phyloP scores from a whole-genome alignment of 371 early-diverging fungal species.

The Mucor piriformis region DNA sequence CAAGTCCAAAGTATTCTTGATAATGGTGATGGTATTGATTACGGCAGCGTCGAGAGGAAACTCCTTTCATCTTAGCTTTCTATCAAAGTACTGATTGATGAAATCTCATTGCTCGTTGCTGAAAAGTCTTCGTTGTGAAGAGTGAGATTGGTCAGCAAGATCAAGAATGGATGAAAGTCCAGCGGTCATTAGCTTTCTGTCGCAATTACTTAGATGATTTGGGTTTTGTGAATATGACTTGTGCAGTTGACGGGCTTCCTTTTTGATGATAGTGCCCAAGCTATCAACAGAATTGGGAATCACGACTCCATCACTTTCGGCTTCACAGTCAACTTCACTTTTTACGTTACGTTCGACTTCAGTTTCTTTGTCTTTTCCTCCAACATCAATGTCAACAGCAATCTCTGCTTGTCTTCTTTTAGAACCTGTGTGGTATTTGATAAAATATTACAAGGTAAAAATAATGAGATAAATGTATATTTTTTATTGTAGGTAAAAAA shows the following conservation, averaged over 20 bases:
- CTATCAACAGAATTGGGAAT: slow-evolving; percentile 10
- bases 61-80: slow-evolving; percentile 10
- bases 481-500: no score
- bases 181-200: slow-evolving; percentile 17
- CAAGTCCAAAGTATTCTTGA: slow-evolving; percentile 10
- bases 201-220: slow-evolving; percentile 8
- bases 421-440: no score
- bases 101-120: slow-evolving; percentile 11
- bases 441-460: no score
- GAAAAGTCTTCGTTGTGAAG: slow-evolving; percentile 11
- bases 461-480: no score
- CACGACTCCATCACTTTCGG: slow-evolving; percentile 15
- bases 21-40: slow-evolving; percentile 16
- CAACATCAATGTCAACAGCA: no score
- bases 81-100: slow-evolving; percentile 12
- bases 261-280: slow-evolving; percentile 24
- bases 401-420: slow-evolving; percentile 11
- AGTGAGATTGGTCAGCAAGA: slow-evolving; percentile 15
- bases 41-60: slow-evolving; percentile 9
- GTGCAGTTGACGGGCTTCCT: slow-evolving; percentile 12
- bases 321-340: not conserved
- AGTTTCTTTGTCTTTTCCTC: no score
- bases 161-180: slow-evolving; percentile 22
- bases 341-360: not conserved
- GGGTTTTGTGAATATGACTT: slow-evolving; percentile 11